Conservation (phyloP, 2,329 filamentous ascomycete genomes). For the Bipolaris zeicola region DNA sequence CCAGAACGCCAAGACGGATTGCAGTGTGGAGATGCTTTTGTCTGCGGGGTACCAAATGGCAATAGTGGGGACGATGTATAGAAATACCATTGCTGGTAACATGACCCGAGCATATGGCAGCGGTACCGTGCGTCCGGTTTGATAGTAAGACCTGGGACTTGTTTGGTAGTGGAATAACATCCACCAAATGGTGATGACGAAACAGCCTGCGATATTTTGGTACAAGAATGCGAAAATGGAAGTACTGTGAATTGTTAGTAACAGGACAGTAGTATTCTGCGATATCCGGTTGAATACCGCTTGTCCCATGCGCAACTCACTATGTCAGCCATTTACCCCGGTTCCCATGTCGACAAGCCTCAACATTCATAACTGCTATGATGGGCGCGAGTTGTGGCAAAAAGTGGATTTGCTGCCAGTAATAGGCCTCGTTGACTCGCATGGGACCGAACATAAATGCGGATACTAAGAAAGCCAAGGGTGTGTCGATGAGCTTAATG, state of each 20-base stretch:
- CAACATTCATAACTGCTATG: conserved; percentile 18
- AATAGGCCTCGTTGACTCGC: conserved; percentile 19
- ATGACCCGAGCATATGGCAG: conserved; percentile 21
- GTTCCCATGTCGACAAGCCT: conserved; percentile 24
- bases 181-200: conserved; percentile 22
- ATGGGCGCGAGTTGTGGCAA: conserved; percentile 13
- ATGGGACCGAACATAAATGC: conserved; percentile 20
- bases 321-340: conserved; percentile 24
- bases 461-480: conserved; percentile 16
- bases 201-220: conserved; percentile 22
- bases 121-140: conserved; percentile 18
- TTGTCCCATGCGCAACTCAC: conserved; percentile 9
- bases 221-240: conserved; percentile 18
- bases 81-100: conserved; percentile 13
- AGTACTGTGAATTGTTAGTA: conserved; percentile 10
- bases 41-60: conserved; percentile 15
- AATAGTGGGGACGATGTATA: conserved; percentile 21
- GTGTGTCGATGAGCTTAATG: conserved; percentile 13
- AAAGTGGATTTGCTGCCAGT: conserved; percentile 27
- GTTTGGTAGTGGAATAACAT: conserved; percentile 16
- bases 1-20: conserved; percentile 22
- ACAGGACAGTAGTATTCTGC: neutral
- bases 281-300: neutral
- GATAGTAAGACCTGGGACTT: conserved; percentile 19
- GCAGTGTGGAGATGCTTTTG: conserved; percentile 1